Evolutionary conservation across 208 protist species (phyloP).

Genomic region (Acanthamoeba sp.): DNA sequence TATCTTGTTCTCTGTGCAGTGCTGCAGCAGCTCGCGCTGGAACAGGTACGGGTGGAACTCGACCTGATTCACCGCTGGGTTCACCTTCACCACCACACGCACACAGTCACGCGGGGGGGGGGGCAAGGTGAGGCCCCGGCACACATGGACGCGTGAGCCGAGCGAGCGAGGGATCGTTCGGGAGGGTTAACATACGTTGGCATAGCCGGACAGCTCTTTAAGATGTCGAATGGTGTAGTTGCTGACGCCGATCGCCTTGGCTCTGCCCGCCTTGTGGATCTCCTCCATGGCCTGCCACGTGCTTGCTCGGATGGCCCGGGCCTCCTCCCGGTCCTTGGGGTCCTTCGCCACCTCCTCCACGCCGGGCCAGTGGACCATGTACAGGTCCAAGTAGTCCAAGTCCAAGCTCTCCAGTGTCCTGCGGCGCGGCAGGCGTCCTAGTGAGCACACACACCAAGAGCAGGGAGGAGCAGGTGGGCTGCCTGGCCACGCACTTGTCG

Average conservation of each 20-base stretch:
- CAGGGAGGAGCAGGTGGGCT: background rate
- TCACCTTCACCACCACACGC: background rate
- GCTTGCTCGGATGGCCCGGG: conserved; percentile 11
- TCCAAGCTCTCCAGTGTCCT: conserved; percentile 11
- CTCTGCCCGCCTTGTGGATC: background rate
- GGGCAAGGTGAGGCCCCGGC: background rate
- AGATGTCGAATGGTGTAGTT: conserved; percentile 63
- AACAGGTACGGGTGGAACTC: conserved; percentile 54
- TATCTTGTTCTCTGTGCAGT: conserved; percentile 65
- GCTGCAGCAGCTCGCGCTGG: conserved; percentile 30
- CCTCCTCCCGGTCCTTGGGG: conserved; percentile 20
- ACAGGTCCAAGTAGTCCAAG: conserved; percentile 55
- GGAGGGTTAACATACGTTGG: background rate
- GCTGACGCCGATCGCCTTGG: conserved; percentile 38
- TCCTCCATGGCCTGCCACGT: conserved; percentile 50
- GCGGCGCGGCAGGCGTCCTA: no score
- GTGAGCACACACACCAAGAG: no score
- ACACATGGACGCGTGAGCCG: background rate
- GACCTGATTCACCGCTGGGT: conserved; percentile 46
- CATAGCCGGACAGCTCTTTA: conserved; percentile 24
- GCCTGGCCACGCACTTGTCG: background rate
- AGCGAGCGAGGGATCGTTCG: no score
- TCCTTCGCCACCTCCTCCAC: conserved; percentile 37
- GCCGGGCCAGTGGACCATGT: conserved; percentile 67
- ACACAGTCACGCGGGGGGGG: no score